Base-by-base conservation (phyloP, 257 asterid species). In the Phtheirospermum japonicum region DNA sequence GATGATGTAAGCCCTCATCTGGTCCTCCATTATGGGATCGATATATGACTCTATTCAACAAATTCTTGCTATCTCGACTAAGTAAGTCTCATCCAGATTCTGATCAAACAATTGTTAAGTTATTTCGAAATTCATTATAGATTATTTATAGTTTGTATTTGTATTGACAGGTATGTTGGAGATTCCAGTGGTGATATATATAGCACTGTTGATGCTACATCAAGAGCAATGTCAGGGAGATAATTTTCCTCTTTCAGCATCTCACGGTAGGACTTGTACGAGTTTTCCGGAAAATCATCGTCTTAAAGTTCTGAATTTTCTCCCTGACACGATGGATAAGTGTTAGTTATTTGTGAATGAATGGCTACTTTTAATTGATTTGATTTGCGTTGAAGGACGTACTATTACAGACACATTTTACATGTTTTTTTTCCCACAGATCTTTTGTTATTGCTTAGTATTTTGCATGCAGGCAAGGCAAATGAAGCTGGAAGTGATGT, bases 21-120 rank as follows among this genome's bases (percentile, higher is more conserved):
- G 71, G 82, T 81, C 71, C 89, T 86, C 71, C 99, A 92, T 70
- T 85, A 83, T 64, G 99, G 95, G 94, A 66, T 71, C 99, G 34
- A 43, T 30, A 2, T 74, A 72, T 40, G 82, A 83, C 71, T 67
- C 95, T 43, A 59, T 79, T 71, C 95, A 88, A 62, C 88, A 75
- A 70, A 83, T 76, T 78, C 79, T 92, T 46, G 99, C 97, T 49
- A 68, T 92, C 57, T 77, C 99, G 14, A 83, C 97, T 6, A 76
- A 79, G 99, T 92, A 70, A 68, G 80, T 61, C 63, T 43, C 28
- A n/a, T n/a, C n/a, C n/a, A n/a, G n/a, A n/a, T n/a, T n/a, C n/a
- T n/a, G n/a, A n/a, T n/a, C n/a, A n/a, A n/a, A n/a, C n/a, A n/a
- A n/a, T n/a, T 7, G 7, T 34, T 48, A n/a, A 39, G 50, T 71